phyloP scores from a whole-genome alignment of 202 grass and related monocot species.

The Zoysia matrella region DNA sequence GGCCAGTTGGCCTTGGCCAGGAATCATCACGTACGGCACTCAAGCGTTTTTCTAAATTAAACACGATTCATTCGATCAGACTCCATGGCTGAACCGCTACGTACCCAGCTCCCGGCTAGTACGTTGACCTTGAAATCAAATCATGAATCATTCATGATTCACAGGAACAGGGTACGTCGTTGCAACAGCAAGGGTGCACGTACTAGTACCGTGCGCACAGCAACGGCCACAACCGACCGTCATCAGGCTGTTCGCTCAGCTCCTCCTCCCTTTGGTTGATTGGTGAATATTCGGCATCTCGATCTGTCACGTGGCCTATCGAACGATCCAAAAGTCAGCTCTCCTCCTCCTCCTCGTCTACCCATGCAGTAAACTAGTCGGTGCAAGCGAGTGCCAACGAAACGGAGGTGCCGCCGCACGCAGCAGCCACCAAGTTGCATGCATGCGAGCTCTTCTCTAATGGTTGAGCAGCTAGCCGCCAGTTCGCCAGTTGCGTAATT shows the following conservation, averaged over 20 bases:
- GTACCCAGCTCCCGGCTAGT: not conserved
- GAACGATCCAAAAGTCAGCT: slow-evolving; percentile 38
- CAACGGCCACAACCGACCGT: not conserved
- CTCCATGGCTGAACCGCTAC: not conserved
- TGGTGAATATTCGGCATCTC: not conserved
- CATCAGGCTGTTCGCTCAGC: not conserved
- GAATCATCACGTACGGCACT: slow-evolving; percentile 36
- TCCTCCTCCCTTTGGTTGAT: not conserved
- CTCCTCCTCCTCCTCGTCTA: not conserved
- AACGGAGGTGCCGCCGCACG: not conserved
- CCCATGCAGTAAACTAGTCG: slow-evolving; percentile 17
- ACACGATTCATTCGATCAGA: not conserved
- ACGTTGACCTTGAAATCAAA: not conserved
- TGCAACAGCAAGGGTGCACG: not conserved
- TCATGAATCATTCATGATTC: not conserved
- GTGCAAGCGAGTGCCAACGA: not conserved
- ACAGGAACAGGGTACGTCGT: not conserved
- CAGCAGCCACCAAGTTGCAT: not conserved
- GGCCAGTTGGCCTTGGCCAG: not conserved
- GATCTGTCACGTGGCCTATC: slow-evolving; percentile 25
- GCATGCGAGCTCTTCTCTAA: not conserved
- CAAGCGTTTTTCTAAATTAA: not conserved
- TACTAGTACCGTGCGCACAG: not conserved
- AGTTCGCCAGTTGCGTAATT: slow-evolving; percentile 36
- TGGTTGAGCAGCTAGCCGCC: not conserved